Evolutionary conservation across 176 grass and related monocot genomes (phyloP).

Genomic region (Hsuehochloa calcarea): DNA sequence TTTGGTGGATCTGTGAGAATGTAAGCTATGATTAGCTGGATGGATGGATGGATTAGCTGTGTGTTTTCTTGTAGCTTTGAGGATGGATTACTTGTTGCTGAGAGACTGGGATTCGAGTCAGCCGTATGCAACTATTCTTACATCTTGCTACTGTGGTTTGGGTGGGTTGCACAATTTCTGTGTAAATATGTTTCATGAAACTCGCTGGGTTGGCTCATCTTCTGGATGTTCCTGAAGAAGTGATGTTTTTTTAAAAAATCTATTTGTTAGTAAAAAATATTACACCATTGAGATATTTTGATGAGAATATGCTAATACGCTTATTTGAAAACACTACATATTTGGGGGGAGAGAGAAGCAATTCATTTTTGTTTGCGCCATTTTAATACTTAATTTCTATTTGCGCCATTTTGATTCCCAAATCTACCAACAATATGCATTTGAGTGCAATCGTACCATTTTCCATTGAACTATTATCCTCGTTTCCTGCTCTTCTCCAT

Average conservation of each 20-base stretch:
- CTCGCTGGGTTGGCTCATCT: not conserved
- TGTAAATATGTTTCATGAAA: slow-evolving; percentile 18
- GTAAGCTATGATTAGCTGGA: not conserved
- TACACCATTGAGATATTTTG: not conserved
- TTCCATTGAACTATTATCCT: not conserved
- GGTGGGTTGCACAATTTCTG: not conserved
- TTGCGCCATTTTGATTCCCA: not conserved
- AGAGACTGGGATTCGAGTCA: not conserved
- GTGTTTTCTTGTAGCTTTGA: slow-evolving; percentile 15
- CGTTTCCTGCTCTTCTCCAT: not conserved
- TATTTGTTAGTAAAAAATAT: not conserved
- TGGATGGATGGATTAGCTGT: slow-evolving; percentile 2
- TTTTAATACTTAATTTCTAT: not conserved
- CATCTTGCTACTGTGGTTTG: not conserved
- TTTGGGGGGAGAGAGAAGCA: not conserved
- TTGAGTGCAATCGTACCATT: not conserved
- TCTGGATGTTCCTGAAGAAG: not conserved
- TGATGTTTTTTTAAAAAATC: not conserved
- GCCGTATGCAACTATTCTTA: not conserved
- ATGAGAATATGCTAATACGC: not conserved
- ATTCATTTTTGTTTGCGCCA: not conserved
- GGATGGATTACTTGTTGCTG: not conserved
- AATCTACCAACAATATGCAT: not conserved
- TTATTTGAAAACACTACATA: not conserved
- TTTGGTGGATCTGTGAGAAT: not conserved